Evolutionary conservation across 2,329 filamentous ascomycete genomes (phyloP), one percentile per base, ranked within the genome.

Genomic region (Beauveria medogensis): DNA sequence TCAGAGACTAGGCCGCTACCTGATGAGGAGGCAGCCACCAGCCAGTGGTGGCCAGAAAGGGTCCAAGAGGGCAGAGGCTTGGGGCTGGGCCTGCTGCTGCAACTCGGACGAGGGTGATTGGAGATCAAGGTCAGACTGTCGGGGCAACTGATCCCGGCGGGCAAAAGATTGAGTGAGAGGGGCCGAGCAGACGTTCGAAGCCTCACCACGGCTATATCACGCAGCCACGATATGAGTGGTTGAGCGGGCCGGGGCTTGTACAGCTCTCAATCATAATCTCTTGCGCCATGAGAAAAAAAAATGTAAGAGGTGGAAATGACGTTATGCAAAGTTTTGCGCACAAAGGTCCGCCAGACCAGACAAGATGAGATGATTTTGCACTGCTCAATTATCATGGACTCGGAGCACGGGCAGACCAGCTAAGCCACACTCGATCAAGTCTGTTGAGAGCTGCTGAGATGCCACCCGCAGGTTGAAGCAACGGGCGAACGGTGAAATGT

Each of bases 1-100:
- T 41, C 37, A 44, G 47, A 43, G 26, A 14, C 46, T 48, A 59
- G 22, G 47, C 34, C 22, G 44, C 44, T 51, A 51, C 56, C 46
- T 59, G 56, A 55, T 54, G 51, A 60, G 51, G 59, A 47, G 28
- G 43, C 51, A 55, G 52, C 51, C 50, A 55, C 59, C 28, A 22
- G 24, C 28, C 55, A 46, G 30, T 7, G 16, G 55, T 41, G n/a
- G 28, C 54, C 43, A 46, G 26, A 56, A 46, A 50, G 44, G 55
- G 30, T 57, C 44, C 55, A 57, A 57, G 55, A 46, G 55, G 50
- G 55, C 47, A 37, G 55, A 48, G 44, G 55, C 30, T 50, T 22
- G 55, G 48, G 54, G 54, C 54, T 56, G 54, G 54, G 43, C 14
- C 10, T 16, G 14, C 12, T 26, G 24, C 26, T 28, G 51, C 30